Evolutionary conservation across 345 rosid genomes (phyloP).

Genomic region (Rhodamnia argentea): DNA sequence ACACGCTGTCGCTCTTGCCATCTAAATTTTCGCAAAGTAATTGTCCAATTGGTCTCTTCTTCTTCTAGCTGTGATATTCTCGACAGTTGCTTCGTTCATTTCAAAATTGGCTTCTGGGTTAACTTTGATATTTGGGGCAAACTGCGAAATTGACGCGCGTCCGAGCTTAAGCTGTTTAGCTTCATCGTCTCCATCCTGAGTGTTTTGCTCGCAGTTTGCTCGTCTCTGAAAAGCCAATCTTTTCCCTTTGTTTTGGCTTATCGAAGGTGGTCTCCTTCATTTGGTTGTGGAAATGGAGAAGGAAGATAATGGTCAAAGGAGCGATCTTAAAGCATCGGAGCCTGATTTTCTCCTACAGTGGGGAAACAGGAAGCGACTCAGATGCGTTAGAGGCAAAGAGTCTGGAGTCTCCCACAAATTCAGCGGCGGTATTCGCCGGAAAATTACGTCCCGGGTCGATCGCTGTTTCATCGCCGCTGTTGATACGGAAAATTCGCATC

Average conservation of each 20-base stretch:
- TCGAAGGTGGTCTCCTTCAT: not conserved
- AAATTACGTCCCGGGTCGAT: slow-evolving; percentile 26
- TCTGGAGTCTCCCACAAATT: slow-evolving; percentile 42
- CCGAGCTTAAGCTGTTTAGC: not conserved
- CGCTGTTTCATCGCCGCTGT: slow-evolving; percentile 6
- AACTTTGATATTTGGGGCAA: not conserved
- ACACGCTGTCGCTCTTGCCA: not conserved
- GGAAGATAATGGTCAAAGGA: slow-evolving; percentile 34
- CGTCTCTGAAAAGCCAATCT: not conserved
- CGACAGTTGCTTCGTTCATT: not conserved
- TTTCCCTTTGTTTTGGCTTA: not conserved
- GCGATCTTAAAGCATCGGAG: slow-evolving; percentile 12
- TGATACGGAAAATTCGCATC: slow-evolving; percentile 27
- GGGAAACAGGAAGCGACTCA: slow-evolving; percentile 65
- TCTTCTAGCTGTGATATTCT: not conserved
- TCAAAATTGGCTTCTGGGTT: not conserved
- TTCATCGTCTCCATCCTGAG: not conserved
- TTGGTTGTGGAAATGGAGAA: slow-evolving; percentile 20
- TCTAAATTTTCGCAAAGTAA: not conserved
- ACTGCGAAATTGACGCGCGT: not conserved
- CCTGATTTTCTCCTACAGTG: slow-evolving; percentile 55
- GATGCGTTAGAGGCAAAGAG: slow-evolving; percentile 68
- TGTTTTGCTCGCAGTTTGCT: not conserved
- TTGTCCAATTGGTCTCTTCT: not conserved
- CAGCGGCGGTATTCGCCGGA: slow-evolving; percentile 31